Evolutionary conservation across 2,329 filamentous ascomycete species (phyloP).

Genomic region (Aureobasidium pullulans): DNA sequence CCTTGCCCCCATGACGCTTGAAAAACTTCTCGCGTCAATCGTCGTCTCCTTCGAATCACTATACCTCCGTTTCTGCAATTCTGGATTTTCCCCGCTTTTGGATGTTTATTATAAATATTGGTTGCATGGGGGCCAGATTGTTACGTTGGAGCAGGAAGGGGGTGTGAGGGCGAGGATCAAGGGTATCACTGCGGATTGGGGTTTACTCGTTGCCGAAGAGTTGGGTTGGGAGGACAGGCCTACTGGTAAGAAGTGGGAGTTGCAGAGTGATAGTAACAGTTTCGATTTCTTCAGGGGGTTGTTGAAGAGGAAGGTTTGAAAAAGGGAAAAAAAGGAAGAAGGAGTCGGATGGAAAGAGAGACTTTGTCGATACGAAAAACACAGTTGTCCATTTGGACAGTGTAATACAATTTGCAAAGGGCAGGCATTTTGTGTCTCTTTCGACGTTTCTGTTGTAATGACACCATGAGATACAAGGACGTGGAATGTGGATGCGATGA

Average conservation of each 20-base stretch:
- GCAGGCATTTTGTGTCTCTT: no score
- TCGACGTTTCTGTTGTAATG: no score
- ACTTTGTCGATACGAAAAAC: no score
- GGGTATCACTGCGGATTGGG: constrained; percentile 89
- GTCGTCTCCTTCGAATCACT: constrained; percentile 69
- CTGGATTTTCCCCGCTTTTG: constrained; percentile 74
- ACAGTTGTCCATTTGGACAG: no score
- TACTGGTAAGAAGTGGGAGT: constrained; percentile 70
- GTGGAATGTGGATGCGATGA: no score
- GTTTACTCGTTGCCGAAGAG: constrained; percentile 78
- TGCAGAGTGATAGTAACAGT: constrained; percentile 96
- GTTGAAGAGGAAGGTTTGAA: constrained; percentile 60
- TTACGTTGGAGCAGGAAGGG: constrained; percentile 72
- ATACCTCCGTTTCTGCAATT: constrained; percentile 65
- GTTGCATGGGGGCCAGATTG: constrained; percentile 65
- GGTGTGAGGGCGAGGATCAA: constrained; percentile 68
- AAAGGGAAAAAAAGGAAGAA: no score
- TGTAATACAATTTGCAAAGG: no score
- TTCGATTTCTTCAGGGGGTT: constrained; percentile 95
- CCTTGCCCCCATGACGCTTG: constrained; percentile 57
- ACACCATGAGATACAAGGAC: no score
- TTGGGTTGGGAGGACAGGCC: constrained; percentile 61
- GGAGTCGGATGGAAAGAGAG: no score
- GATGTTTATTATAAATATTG: constrained; percentile 72
- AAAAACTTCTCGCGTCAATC: constrained; percentile 75